A percentile compares a stretch with the other conserved stretches of the same genome.
phyloP scores from a whole-genome alignment of 805 yeast genomes.

The Priceomyces castillae region DNA sequence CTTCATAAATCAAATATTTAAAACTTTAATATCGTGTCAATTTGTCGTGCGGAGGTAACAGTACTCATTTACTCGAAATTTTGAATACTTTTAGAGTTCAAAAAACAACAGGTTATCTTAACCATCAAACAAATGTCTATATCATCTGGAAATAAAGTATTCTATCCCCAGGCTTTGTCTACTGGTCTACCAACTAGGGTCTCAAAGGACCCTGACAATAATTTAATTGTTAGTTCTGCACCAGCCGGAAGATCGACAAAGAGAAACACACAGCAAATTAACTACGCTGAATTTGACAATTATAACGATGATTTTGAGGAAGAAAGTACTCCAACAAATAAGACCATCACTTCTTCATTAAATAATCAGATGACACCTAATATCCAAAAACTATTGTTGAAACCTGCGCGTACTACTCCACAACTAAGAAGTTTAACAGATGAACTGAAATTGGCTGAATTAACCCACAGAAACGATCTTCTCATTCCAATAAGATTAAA shows the following conservation, averaged over 20 bases:
- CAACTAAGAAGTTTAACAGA: slow-evolving; percentile 22
- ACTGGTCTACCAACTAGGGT: slow-evolving; percentile 73
- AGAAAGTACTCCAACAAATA: slow-evolving; percentile 22
- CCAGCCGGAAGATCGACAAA: slow-evolving; percentile 77
- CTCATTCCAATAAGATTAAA: slow-evolving; percentile 67
- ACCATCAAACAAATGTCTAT: slow-evolving; percentile 5
- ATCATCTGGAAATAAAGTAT: slow-evolving; percentile 20
- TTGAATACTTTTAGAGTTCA: too few species aligned
- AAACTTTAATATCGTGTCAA: not conserved
- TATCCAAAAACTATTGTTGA: slow-evolving; percentile 26
- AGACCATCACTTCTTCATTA: slow-evolving; percentile 11
- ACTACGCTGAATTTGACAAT: slow-evolving; percentile 78
- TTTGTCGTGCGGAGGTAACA: not conserved
- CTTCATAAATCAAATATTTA: not conserved
- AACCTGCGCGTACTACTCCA: slow-evolving; percentile 25
- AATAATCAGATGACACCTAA: slow-evolving; percentile 31
- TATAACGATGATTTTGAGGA: slow-evolving; percentile 50
- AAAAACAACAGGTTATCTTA: not conserved
- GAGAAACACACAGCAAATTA: slow-evolving; percentile 65
- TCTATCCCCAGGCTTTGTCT: slow-evolving; percentile 73
- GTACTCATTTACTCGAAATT: not conserved
- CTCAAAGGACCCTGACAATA: slow-evolving; percentile 63
- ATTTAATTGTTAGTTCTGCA: slow-evolving; percentile 63
- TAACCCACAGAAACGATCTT: slow-evolving; percentile 37
- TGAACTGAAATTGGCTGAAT: slow-evolving; percentile 18